Percentiles rank a stretch among this genome's conserved stretches.
phyloP scores from a whole-genome alignment of 2,329 filamentous ascomycete genomes.

The Beauveria rudraprayagi region DNA sequence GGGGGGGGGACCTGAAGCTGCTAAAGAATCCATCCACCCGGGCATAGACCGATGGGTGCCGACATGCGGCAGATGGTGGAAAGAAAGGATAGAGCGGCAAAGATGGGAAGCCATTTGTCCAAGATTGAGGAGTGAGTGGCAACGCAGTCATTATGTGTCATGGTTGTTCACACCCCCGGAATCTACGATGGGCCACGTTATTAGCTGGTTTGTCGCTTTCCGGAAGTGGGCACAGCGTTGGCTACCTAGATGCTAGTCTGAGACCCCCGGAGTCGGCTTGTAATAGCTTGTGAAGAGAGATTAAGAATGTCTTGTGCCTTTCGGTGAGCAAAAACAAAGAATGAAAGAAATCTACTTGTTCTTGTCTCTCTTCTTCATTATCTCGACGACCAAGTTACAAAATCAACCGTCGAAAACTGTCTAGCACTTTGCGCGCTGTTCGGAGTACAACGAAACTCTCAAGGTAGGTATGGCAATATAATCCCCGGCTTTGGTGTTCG shows the following conservation, averaged over 20 bases:
- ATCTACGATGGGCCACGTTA: not conserved
- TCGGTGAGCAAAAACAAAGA: no score
- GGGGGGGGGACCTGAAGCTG: not conserved
- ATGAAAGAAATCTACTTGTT: no score
- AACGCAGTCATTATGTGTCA: conserved; percentile 9
- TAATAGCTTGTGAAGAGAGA: not conserved
- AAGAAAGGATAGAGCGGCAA: not conserved
- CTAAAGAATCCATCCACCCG: conserved; percentile 7
- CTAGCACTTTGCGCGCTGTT: no score
- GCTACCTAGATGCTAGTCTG: not conserved
- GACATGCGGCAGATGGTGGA: not conserved
- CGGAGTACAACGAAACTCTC: not conserved
- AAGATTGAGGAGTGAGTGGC: not conserved
- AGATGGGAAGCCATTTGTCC: not conserved
- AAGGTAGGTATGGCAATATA: not conserved
- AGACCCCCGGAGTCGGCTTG: not conserved
- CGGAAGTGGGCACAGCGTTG: not conserved
- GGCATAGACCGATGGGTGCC: conserved; percentile 8
- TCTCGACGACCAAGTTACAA: no score
- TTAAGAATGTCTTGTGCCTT: not conserved
- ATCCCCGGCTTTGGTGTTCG: not conserved
- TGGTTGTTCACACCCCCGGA: not conserved
- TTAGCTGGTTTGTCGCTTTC: not conserved
- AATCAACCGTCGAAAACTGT: no score
- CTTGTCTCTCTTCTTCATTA: not conserved